Evolutionary conservation across 2,329 filamentous ascomycete species (phyloP).

Genomic region (Xylaria sp.): DNA sequence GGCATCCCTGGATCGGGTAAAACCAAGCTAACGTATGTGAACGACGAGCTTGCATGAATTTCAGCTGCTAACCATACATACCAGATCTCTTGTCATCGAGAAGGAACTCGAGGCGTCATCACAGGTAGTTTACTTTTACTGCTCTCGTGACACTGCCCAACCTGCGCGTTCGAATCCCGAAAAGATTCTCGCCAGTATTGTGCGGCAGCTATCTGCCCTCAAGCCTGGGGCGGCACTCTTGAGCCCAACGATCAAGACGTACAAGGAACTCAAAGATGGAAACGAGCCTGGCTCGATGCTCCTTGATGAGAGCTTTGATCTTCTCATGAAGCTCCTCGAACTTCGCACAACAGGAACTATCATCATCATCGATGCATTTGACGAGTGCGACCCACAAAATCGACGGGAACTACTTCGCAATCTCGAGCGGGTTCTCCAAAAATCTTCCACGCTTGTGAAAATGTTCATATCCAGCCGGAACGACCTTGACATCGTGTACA

Average conservation of each 20-base stretch:
- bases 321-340: background rate
- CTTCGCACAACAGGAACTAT: background rate
- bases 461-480: conserved; percentile 8
- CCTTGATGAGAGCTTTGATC: conserved; percentile 1
- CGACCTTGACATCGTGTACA: conserved; percentile 1
- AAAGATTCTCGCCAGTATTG: conserved; percentile 4
- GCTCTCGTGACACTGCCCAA: conserved; percentile 4
- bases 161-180: background rate
- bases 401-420: background rate
- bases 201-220: conserved; percentile 1
- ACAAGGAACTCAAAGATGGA: background rate
- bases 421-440: background rate
- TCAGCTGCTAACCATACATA: background rate
- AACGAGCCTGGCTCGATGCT: background rate
- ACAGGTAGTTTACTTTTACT: background rate
- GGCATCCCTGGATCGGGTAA: conserved; percentile 3
- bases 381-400: conserved; percentile 2
- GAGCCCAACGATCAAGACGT: background rate
- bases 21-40: conserved; percentile 6
- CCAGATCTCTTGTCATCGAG: conserved; percentile 1
- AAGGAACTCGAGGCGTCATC: no score
- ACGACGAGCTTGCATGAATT: background rate
- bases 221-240: background rate
- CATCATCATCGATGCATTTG: conserved; percentile 3
- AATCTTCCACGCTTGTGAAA: conserved; percentile 1